Conservation (phyloP, 2,329 filamentous ascomycete species). For the Beauveria sp. region DNA sequence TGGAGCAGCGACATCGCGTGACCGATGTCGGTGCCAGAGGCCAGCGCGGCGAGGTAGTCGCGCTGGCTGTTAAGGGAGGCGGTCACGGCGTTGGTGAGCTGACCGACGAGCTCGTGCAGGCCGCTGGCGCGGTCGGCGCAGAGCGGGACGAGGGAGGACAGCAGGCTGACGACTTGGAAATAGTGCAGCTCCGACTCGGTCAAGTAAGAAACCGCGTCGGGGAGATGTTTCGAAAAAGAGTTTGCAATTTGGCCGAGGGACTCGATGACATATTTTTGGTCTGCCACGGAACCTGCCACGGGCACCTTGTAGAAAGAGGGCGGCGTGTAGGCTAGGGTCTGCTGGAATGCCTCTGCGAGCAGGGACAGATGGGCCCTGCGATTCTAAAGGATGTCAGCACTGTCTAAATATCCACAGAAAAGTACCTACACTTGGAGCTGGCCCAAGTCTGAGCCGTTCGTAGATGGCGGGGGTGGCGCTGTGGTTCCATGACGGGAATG, state of each 20-base stretch:
- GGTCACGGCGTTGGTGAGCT: slow-evolving; percentile 21
- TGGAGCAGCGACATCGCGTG: slow-evolving; percentile 20
- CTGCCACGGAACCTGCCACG: slow-evolving; percentile 27
- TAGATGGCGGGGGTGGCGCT: slow-evolving; percentile 31
- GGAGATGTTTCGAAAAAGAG: slow-evolving; percentile 33
- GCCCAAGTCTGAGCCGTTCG: slow-evolving; percentile 40
- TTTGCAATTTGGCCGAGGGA: slow-evolving; percentile 34
- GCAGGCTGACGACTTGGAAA: slow-evolving; percentile 35
- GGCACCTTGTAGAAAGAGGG: slow-evolving; percentile 43
- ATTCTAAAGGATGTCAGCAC: slow-evolving; percentile 29
- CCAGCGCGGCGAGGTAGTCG: slow-evolving; percentile 11
- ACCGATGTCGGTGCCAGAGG: slow-evolving; percentile 11
- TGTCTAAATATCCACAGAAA: background rate
- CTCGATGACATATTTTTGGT: slow-evolving; percentile 37
- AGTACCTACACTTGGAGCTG: slow-evolving; percentile 40
- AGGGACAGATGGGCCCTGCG: slow-evolving; percentile 41
- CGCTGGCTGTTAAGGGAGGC: slow-evolving; percentile 21
- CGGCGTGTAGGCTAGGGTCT: slow-evolving; percentile 39
- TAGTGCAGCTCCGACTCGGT: slow-evolving; percentile 36
- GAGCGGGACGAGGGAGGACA: slow-evolving; percentile 29
- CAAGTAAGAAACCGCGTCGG: slow-evolving; percentile 22
- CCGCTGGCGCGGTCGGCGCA: slow-evolving; percentile 17
- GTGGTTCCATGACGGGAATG: slow-evolving; percentile 41
- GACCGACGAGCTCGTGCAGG: slow-evolving; percentile 18
- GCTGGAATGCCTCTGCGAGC: slow-evolving; percentile 43